Base-by-base conservation (phyloP, 805 yeast species). In the Lipomyces oligophaga region DNA sequence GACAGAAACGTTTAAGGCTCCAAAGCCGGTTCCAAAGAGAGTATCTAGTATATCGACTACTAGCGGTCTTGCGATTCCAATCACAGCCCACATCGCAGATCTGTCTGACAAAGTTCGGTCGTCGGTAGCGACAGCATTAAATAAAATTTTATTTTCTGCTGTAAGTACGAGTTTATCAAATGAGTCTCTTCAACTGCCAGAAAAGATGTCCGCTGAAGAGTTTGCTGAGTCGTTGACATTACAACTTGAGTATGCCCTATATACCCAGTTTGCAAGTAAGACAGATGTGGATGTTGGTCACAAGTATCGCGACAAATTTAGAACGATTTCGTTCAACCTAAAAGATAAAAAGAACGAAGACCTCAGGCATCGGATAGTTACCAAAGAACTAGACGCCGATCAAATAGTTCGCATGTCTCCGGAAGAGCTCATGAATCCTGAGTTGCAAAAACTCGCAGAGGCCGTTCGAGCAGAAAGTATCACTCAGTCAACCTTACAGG, bases 381-480 rank as follows among this genome's bases (percentile, higher is more conserved):
- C 73, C 28, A 73, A 77, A 25, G 69, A 72, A 18, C 66, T 85
- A 22, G 67, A 78, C 1, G 75, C 84, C 34, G 69, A 68, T 13
- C 75, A 80, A 53, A 68, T 87, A 36, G 88, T 81, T 2, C 71
- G 69, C 27, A 70, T 85, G 72, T 71, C 81, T 4, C 81, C 80
- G 0, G 86, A 83, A 58, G 90, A 89, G 57, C 75, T 89, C 69
- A 68, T 79, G 54, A 87, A 85, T 59, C 87, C 88, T 4, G 90
- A 83, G 56, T 70, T 83, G 52, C 81, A 77, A 55, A 72, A 75
- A 55, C 76, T 81, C 46, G 89, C 88, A 15, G 83, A 81, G 53
- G 77, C 77, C 39, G 85, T 85, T 8, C 76, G 83, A 41, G 77
- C 77, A 48, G 84, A 84, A 62, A 76, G 82, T 27, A 77, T 85